Percentiles rank a stretch among this genome's conserved stretches.
These are phyloP conservation scores for Citrus cavaleriei DNA, from an alignment of 345 rosid genomes.

Conservation along the genomic window DNA sequence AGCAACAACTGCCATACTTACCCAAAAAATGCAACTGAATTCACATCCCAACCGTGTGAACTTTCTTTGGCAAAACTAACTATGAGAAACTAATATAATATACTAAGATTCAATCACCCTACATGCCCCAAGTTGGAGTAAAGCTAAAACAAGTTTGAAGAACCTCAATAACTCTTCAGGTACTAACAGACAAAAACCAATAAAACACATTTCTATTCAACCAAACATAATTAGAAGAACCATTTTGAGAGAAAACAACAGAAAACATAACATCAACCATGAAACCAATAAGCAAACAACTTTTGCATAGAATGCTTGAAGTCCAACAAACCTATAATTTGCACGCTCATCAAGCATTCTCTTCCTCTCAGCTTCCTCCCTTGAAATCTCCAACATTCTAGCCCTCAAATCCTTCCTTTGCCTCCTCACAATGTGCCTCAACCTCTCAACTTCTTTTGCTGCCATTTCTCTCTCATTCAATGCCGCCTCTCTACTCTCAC, in stretches of 20 bases:
- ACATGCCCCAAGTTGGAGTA: too few relatives aligned
- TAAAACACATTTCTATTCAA: not conserved
- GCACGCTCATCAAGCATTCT: slow-evolving; percentile 89
- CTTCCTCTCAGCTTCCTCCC: slow-evolving; percentile 93
- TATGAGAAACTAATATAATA: not conserved
- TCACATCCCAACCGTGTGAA: not conserved
- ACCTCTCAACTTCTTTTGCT: slow-evolving; percentile 73
- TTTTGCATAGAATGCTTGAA: not conserved
- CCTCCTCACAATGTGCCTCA: slow-evolving; percentile 70
- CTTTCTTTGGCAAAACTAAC: not conserved
- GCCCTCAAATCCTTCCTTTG: slow-evolving; percentile 83
- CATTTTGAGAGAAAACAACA: not conserved
- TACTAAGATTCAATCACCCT: not conserved
- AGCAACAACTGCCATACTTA: not conserved
- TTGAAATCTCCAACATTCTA: slow-evolving; percentile 84
- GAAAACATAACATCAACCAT: not conserved
- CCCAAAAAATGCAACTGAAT: not conserved
- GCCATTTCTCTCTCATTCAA: slow-evolving; percentile 69
- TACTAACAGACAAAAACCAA: not conserved
- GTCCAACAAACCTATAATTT: slow-evolving; percentile 59
- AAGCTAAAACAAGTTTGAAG: not conserved
- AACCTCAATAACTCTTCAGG: not conserved
- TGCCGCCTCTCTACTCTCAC: slow-evolving; percentile 62
- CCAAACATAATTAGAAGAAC: not conserved
- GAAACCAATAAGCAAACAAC: not conserved